Base-by-base conservation (phyloP, 1,139 yeast species). In the Kodamaea alishanica region DNA sequence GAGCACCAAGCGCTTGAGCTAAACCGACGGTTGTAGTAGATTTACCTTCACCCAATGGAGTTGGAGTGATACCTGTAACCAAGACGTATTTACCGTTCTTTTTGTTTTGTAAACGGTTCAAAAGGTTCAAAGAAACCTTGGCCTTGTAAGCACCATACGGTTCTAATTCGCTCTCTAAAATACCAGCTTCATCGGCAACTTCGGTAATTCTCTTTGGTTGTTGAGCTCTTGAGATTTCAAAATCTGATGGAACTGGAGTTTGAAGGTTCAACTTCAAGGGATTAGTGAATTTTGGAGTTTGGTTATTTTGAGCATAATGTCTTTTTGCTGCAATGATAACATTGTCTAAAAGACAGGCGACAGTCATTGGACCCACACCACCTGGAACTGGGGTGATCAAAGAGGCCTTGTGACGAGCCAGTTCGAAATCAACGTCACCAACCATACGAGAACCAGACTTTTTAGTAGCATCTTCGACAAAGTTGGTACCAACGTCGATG, bases 291-390 rank as follows among this genome's bases (percentile, higher is more conserved):
- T 65, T 65, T 26, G 81, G 77, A 39, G 75, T 64, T 46, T 64
- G 69, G 50, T 72, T 70, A 50, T 70, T 67, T 41, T 68, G 61
- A 12, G 54, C 50, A 45, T 68, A 66, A 54, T 75, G 79, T 36
- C 60, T 60, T 55, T 84, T 79, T 29, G 97, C 97, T 33, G 97
- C 88, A 44, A 75, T 67, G 31, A 86, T 77, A 26, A 90, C 96
- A 60, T 92, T 92, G 57, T 85, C 85, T 62, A 90, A 79, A 43
- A 92, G 77, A 85, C 89, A 87, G 37, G 97, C 97, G 38, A 92
- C 97, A 8, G 99, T 92, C 97, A 92, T 92, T 54, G 98, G 99
- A 38, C 98, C 98, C 44, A 92, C 98, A 50, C 98, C 98, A 58
- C 99, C 99, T 37, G 98, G 99, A 42, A 92, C 99, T 24, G 98